Evolutionary conservation across 2,329 filamentous ascomycete species (phyloP).

Genomic region (Hymenoscyphus occultus): DNA sequence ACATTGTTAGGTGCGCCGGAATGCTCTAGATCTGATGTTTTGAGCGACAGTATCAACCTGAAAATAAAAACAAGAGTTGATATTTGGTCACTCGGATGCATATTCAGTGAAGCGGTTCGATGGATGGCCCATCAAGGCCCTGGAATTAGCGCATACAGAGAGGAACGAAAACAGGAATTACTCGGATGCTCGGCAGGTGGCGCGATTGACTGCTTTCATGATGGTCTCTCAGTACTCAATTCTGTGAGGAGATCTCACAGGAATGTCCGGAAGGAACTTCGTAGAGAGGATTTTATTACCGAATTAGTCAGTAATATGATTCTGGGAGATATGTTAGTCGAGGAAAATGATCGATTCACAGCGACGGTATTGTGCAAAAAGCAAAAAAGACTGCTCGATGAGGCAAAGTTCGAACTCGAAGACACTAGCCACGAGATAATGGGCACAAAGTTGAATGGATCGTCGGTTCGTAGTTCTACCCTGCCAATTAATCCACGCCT

Average conservation of each 20-base stretch:
- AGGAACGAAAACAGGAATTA: background rate
- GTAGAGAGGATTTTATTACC: background rate
- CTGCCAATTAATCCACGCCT: too few species aligned
- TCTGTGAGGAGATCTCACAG: background rate
- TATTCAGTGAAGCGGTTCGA: constrained; percentile 28
- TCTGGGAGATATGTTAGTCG: background rate
- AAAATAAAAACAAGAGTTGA: constrained; percentile 19
- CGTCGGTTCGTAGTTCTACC: too few species aligned
- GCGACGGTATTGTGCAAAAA: background rate
- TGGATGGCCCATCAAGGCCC: constrained; percentile 22
- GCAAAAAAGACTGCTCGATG: background rate
- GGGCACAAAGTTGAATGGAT: too few species aligned
- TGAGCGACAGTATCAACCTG: background rate
- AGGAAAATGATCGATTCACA: background rate
- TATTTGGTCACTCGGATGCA: constrained; percentile 33
- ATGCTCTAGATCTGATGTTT: constrained; percentile 19
- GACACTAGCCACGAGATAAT: too few species aligned
- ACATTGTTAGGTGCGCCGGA: constrained; percentile 32
- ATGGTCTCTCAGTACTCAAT: background rate
- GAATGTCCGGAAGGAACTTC: background rate
- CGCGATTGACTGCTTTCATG: background rate
- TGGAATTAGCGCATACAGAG: background rate
- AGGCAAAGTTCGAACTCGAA: background rate
- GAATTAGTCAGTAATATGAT: too few species aligned
- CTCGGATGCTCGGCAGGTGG: background rate